Base-by-base conservation (phyloP, 169 alveolate species). In the Eimeria brunetti region DNA sequence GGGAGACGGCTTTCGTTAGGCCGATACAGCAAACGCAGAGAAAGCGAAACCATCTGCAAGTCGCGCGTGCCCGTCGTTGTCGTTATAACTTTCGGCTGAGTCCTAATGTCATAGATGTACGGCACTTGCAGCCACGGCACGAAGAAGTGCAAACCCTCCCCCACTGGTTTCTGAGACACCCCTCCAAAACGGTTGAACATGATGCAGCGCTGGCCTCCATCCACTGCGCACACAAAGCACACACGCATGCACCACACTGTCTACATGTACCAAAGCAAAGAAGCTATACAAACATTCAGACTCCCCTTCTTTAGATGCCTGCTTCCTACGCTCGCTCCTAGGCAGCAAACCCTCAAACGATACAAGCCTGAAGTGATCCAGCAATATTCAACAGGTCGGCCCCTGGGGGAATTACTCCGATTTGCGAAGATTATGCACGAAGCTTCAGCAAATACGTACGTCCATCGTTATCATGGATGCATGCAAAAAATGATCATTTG, bases 201-300 rank as follows among this genome's bases (percentile, higher is more conserved):
- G 58, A 99, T 98, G 67, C 99, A 99, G 80, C 99, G 96, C 96
- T 99, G 98, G 22, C 99, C 99, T 62, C 99, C 99, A 96, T 99
- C 99, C 36, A 99, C 98, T 83, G 97, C 67, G 41, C n/a, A 22
- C 41, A 33, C 46, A 41, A 58, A 75, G 30, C 11, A 30, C 73
- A 83, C 90, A 83, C 71, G 33, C n/a, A n/a, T n/a, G n/a, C n/a
- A n/a, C 41, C 24, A 30, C 5, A 83, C 30, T 9, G 33, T 83
- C 14, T 67, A 83, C 46, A 46, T 16, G 18, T 49, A 86, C 0
- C 27, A 9, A 16, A 22, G 18, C 18, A 27, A 12, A 56, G 22
- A n/a, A n/a, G 89, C 46, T 14, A 56, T 46, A 11, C 80, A 58
- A 86, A 64, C 20, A 0, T 2, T 60, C n/a, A n/a, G n/a, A n/a